Evolutionary conservation across 441 rosid species (phyloP).

Genomic region (Theobroma grandiflorum): DNA sequence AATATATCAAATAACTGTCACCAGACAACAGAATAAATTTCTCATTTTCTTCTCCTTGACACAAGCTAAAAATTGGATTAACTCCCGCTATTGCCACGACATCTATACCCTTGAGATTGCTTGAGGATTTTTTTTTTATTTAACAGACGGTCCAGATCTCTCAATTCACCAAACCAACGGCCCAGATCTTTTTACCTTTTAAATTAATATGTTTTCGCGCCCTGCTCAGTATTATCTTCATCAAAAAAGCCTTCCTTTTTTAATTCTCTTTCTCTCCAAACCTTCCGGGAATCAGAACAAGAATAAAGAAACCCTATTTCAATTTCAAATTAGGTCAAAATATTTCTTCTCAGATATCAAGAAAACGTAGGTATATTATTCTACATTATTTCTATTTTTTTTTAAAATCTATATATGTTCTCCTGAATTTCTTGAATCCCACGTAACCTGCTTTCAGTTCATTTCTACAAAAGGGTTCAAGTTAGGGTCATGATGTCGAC

Average conservation of each 20-base stretch:
- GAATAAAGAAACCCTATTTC: not conserved
- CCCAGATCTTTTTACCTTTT: too few species aligned
- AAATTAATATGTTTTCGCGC: constrained; percentile 6
- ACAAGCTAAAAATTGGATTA: too few species aligned
- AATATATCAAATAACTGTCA: too few species aligned
- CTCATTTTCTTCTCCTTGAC: too few species aligned
- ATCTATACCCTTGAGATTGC: too few species aligned
- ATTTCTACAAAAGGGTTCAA: not conserved
- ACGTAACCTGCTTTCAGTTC: not conserved
- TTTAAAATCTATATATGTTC: not conserved
- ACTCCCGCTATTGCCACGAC: too few species aligned
- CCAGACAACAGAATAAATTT: too few species aligned
- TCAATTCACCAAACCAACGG: too few species aligned
- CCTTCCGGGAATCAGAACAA: not conserved
- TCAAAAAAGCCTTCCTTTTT: not conserved
- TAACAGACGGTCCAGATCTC: too few species aligned
- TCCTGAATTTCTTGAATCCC: constrained; percentile 15
- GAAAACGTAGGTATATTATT: not conserved
- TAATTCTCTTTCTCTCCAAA: not conserved
- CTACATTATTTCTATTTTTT: too few species aligned
- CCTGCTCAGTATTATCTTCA: not conserved
- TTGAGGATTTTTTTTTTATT: too few species aligned
- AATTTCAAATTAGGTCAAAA: not conserved
- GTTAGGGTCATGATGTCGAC: not conserved
- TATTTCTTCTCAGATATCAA: not conserved